Evolutionary conservation across 495 filamentous ascomycete species (phyloP).

Genomic region (Staphylotrichum longicolle): DNA sequence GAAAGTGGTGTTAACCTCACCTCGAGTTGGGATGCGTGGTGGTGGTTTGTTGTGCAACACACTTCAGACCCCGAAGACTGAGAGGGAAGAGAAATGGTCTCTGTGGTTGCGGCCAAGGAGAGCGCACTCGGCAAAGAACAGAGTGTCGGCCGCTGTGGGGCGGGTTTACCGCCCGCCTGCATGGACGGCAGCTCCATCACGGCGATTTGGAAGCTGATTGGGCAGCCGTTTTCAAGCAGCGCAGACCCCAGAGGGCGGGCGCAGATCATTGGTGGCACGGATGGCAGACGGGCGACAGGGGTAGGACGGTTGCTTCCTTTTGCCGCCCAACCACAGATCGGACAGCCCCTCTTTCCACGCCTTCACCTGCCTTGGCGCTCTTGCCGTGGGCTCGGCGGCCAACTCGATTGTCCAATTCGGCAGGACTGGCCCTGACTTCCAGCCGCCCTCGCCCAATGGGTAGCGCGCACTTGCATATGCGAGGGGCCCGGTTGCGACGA

Average conservation of each 20-base stretch:
- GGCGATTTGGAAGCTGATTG: slow-evolving; percentile 31
- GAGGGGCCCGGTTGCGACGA: slow-evolving; percentile 28
- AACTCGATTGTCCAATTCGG: slow-evolving; percentile 30
- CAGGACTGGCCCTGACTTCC: slow-evolving; percentile 25
- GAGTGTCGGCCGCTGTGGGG: slow-evolving; percentile 26
- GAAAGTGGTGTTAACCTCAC: too few species aligned
- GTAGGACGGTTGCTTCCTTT: slow-evolving; percentile 18
- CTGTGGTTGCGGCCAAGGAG: too few species aligned
- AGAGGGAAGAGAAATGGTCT: too few species aligned
- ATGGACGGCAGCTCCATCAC: slow-evolving; percentile 39
- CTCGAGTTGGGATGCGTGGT: too few species aligned
- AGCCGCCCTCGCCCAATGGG: slow-evolving; percentile 34
- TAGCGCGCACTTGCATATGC: slow-evolving; percentile 30
- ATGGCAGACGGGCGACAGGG: slow-evolving; percentile 26
- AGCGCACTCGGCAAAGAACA: not conserved
- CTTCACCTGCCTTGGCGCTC: slow-evolving; percentile 12
- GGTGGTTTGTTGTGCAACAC: too few species aligned
- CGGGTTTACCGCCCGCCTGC: slow-evolving; percentile 40
- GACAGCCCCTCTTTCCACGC: slow-evolving; percentile 16
- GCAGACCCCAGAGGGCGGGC: not conserved
- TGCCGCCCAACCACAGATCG: slow-evolving; percentile 37
- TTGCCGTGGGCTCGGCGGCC: slow-evolving; percentile 20
- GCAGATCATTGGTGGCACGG: slow-evolving; percentile 30
- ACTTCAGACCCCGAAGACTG: too few species aligned
- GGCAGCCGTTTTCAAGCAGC: slow-evolving; percentile 25